Evolutionary conservation across 2,329 filamentous ascomycete genomes (phyloP), one percentile per base, ranked within the genome.

Genomic region (Colletotrichum tamarilloi): DNA sequence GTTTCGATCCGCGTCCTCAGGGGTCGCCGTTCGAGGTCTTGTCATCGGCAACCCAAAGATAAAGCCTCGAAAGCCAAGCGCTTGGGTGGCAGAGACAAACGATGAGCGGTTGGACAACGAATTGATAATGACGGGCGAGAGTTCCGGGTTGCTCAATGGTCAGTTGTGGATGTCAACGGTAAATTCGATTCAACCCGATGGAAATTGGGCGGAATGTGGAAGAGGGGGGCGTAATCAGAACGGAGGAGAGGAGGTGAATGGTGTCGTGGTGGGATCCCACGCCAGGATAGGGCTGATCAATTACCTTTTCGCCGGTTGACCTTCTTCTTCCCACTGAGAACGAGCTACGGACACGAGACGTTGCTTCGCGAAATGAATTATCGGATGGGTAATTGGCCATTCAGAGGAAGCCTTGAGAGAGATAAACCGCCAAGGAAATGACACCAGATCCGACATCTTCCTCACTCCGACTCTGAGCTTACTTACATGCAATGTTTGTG

Each of bases 221-320:
- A 30, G 22, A 22, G 55, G 67, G 58, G 58, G 24, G 46, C 30
- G 35, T 49, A 56, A 67, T 62, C 63, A 62, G 38, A 72, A 72
- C 57, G 58, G 28, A 46, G 52, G 24, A 46, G 62, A 72, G 68
- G 57, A 72, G 68, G 63, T 63, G 35, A 71, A 62, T 57, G 24
- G 64, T 56, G 42, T 72, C 57, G 56, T 67, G 56, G 67, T 46
- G 28, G 65, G 58, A 68, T 68, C 52, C 28, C 65, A 68, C 65
- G 58, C 69, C 58, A 68, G 65, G 69, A 72, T 72, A 72, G 65
- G 69, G 69, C 69, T 68, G 69, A 72, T 72, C 22, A 68, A 53
- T 68, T 72, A 24, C 58, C 57, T 62, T 62, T 30, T 65, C 62
- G 19, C 32, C 52, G 32, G 52, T 14, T 11, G 52, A 26, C 22